Percentiles rank a stretch among this genome's conserved stretches.
phyloP scores from a whole-genome alignment of 176 grass and related monocot species.

The Avena insularis region DNA sequence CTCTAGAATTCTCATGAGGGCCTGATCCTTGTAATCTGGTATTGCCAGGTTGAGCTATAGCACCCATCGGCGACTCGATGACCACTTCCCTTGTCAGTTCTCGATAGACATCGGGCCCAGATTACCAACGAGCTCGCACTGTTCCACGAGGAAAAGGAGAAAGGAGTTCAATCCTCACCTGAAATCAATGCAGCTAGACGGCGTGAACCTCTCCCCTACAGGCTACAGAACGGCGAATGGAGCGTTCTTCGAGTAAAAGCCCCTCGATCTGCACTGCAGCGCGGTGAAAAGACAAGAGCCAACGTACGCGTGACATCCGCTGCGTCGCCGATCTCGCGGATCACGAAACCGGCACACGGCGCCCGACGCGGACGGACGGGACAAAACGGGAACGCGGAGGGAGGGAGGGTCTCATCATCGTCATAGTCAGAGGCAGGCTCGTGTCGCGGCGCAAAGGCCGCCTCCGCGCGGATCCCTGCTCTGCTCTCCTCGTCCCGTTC shows the following conservation, averaged over 20 bases:
- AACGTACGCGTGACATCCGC: background rate
- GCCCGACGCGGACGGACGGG: conserved; percentile 31
- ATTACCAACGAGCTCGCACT: background rate
- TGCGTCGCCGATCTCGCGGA: background rate
- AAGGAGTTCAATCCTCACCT: background rate
- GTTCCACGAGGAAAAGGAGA: background rate
- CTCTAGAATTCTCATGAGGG: too few relatives aligned
- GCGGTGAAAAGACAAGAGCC: conserved; percentile 22
- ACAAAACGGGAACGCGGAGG: background rate
- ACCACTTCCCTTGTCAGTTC: background rate
- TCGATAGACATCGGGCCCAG: background rate
- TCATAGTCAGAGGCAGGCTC: too few relatives aligned
- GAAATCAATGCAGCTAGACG: conserved; percentile 18
- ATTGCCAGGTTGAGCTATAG: background rate
- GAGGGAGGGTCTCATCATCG: conserved; percentile 12
- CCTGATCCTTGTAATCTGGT: background rate
- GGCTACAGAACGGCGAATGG: background rate
- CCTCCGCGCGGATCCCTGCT: background rate
- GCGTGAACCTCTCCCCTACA: background rate
- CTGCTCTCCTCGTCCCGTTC: conserved; percentile 32
- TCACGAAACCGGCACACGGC: conserved; percentile 2
- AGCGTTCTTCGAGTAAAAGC: background rate
- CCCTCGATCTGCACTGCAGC: background rate
- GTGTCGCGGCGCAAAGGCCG: background rate
- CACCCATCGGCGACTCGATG: background rate